A percentile compares a stretch with the other conserved stretches of the same genome.
Conservation (phyloP, 148 eudicot species). For the Silene latifolia region DNA sequence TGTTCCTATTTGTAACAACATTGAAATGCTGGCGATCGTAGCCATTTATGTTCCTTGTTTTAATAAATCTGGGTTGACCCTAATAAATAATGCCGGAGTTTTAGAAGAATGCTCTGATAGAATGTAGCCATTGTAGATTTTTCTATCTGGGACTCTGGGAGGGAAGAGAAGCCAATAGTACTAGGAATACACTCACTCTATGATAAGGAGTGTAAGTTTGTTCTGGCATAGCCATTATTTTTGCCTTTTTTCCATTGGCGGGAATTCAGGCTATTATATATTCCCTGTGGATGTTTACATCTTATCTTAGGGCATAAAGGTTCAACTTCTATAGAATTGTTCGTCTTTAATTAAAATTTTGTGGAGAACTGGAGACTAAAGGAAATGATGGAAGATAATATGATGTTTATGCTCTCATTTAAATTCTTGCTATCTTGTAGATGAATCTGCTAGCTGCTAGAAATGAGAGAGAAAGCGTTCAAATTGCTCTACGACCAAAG, state of each 20-base stretch:
- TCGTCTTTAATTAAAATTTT: too few species aligned
- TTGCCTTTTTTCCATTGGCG: too few species aligned
- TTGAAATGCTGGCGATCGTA: background rate
- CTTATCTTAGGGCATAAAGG: too few species aligned
- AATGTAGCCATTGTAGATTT: background rate
- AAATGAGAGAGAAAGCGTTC: constrained; percentile 95
- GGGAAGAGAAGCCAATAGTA: too few species aligned
- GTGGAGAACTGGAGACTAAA: too few species aligned
- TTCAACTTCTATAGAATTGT: too few species aligned
- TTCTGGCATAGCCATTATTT: too few species aligned
- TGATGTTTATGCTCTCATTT: constrained; percentile 10
- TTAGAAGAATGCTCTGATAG: background rate
- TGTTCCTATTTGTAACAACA: background rate
- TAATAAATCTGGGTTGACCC: background rate
- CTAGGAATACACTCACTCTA: too few species aligned
- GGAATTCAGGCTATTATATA: too few species aligned
- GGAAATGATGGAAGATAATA: background rate
- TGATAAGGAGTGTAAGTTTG: too few species aligned
- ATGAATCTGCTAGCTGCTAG: constrained; percentile 89
- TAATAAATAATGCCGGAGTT: background rate
- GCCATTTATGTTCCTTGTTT: background rate
- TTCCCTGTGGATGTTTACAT: too few species aligned
- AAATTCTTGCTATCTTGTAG: constrained; percentile 35
- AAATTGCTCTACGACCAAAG: constrained; percentile 95
- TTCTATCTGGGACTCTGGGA: too few species aligned